A percentile compares a stretch with the other conserved stretches of the same genome.
Conservation (phyloP, 176 grass and related monocot genomes). For the Tillandsia leiboldiana region DNA sequence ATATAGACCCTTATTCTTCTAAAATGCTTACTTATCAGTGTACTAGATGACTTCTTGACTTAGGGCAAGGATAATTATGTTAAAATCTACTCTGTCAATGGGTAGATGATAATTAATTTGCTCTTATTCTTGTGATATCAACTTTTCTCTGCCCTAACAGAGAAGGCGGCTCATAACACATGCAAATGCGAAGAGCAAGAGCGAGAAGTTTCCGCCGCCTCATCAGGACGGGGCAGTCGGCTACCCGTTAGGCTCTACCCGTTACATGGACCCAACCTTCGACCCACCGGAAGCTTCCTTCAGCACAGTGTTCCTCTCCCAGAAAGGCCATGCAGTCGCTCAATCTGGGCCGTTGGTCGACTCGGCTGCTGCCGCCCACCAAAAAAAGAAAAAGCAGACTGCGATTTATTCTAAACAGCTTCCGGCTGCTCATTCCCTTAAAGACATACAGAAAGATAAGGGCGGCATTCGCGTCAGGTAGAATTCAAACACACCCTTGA, state of each 20-base stretch:
- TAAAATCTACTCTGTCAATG: not conserved
- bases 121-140: not conserved
- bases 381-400: slow-evolving; percentile 53
- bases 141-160: slow-evolving; percentile 26
- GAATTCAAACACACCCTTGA: too few relatives aligned
- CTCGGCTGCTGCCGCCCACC: slow-evolving; percentile 33
- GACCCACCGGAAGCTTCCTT: slow-evolving; percentile 63
- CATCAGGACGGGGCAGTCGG: slow-evolving; percentile 64
- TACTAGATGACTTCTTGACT: too few relatives aligned
- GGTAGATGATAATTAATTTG: not conserved
- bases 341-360: slow-evolving; percentile 82
- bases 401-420: slow-evolving; percentile 56
- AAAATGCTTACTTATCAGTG: too few relatives aligned
- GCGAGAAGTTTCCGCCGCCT: slow-evolving; percentile 79
- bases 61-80: not conserved
- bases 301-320: slow-evolving; percentile 62
- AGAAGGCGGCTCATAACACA: slow-evolving; percentile 52
- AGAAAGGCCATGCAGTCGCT: slow-evolving; percentile 48
- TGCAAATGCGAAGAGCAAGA: slow-evolving; percentile 74
- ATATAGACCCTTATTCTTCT: too few relatives aligned
- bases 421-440: slow-evolving; percentile 29
- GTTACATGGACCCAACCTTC: slow-evolving; percentile 55
- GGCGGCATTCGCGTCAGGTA: too few relatives aligned
- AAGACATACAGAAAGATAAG: too few relatives aligned
- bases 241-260: slow-evolving; percentile 57